Evolutionary conservation across 2,329 filamentous ascomycete species (phyloP), one percentile per base, ranked within the genome.

Genomic region (Pseudopyrenochaeta lycopersici): DNA sequence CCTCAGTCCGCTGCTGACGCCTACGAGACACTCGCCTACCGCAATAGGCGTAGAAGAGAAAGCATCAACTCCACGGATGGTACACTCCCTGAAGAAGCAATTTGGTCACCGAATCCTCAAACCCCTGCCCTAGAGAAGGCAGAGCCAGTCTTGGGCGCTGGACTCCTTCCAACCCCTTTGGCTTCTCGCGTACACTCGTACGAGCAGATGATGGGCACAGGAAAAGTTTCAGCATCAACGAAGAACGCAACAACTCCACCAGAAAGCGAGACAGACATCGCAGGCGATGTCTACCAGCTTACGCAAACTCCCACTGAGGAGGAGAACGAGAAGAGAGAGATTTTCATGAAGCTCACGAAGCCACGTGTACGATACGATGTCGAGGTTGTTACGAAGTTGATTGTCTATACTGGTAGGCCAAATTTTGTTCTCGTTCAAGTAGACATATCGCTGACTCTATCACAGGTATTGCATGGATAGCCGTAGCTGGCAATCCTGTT

Each of bases 1-100:
- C 95, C 95, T 1, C 95, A 98, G 77, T 97, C 93, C 40, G 93
- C 93, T 56, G 95, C 95, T 1, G 95, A 99, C 77, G 95, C 92
- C 20, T 97, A 97, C 77, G 95, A 99, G 79, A 92, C 92, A 17
- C 82, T 99, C 43, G 95, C 94, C 5, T 97, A 97, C 71, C 88
- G 94, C 17, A 92, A 97, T 64, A 85, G 88, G 61, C 81, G 82
- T 52, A 79, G 88, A 49, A 80, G 85, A 46, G 85, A 89, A 65
- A 88, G 85, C 64, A 77, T 82, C 20, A 82, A 80, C n/a, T 79
- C 77, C 7, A 55, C 60, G 17, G 74, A 71, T 51, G 72, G 63
- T 27, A 65, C 49, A 7, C 63, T 67, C n/a, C 63, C 66, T 1
- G 72, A 66, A 59, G 71, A 61, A 52, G 64, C 58, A 27, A 56